Evolutionary conservation across 176 grass and related monocot genomes (phyloP), one percentile per base, ranked within the genome.

Genomic region (Chloris gayana): DNA sequence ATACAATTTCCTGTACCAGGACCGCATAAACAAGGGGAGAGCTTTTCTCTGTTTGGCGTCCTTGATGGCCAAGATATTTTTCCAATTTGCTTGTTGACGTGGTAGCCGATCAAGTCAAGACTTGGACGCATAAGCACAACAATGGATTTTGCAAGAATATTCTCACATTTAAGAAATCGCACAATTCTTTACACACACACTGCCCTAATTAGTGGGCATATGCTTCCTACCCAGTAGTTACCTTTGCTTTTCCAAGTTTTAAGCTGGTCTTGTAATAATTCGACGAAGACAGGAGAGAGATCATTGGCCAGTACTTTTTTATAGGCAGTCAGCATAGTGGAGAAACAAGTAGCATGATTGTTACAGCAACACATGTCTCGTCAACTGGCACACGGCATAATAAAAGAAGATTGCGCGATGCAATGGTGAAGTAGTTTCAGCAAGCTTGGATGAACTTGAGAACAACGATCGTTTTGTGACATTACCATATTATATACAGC

Each of bases 111-210:
- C 13, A 26, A 67, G 14, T 21, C 47, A 12, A 5, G 8, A 15
- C 6, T 38, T 21, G 25, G 78, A 74, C 8, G 17, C 14, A 15
- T 27, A 76, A 61, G 9, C 18, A 32, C 32, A 77, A 11, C 56
- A 19, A 63, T 53, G 50, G 46, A 69, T 79, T 88, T 60, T 59
- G 30, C 39, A 19, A 61, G 75, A 84, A 84, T 84, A 88, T 88
- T 84, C 75, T 8, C 26, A 38, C 37, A n/a, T 4, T 29, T 29
- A 78, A 67, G 67, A 22, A 38, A 79, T 19, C 67, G 44, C 27
- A 35, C 7, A 61, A 83, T 88, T 60, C 14, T 49, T 68, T 68
- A 29, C 12, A 38, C 30, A 67, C 67, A 49, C 50, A 17, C 51
- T 34, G 1, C 74, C 80, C 30, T 46, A 50, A 74, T 31, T 25